These are phyloP conservation scores for Medicago lupulina DNA, from an alignment of 306 rosid genomes.

Conservation along the genomic window DNA sequence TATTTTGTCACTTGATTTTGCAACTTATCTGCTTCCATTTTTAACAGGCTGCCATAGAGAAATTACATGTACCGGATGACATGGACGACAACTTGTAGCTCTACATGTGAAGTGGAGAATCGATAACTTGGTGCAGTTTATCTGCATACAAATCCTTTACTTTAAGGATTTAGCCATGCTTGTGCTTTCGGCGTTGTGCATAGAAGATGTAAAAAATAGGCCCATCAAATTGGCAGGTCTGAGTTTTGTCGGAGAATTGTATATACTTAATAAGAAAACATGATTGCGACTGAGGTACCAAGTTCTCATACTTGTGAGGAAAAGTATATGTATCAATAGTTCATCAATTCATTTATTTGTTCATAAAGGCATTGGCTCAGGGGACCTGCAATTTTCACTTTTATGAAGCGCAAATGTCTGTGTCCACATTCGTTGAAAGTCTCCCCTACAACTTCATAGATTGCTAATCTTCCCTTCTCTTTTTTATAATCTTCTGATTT, in stretches of 20 bases:
- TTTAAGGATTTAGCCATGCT: constrained; percentile 50
- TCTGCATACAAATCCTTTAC: constrained; percentile 46
- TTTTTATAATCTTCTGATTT: too few species aligned
- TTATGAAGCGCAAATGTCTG: too few species aligned
- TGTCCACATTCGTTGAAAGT: too few species aligned
- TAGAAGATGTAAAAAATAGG: constrained; percentile 42
- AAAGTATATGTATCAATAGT: constrained; percentile 48
- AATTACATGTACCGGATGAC: constrained; percentile 94
- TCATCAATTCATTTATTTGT: constrained; percentile 43
- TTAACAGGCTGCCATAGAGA: constrained; percentile 95
- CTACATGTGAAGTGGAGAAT: constrained; percentile 30
- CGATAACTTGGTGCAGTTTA: constrained; percentile 45
- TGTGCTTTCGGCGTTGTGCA: constrained; percentile 68
- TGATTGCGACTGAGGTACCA: constrained; percentile 41
- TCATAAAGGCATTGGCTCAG: constrained; percentile 16
- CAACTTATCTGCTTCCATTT: constrained; percentile 16
- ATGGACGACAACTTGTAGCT: constrained; percentile 79
- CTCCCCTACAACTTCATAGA: too few species aligned
- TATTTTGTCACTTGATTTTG: constrained; percentile 14
- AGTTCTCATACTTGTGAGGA: constrained; percentile 41
- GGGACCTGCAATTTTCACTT: too few species aligned
- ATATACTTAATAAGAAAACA: constrained; percentile 45
- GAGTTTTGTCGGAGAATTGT: constrained; percentile 53
- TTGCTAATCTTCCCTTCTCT: too few species aligned
- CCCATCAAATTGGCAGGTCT: constrained; percentile 34